Conservation (phyloP, 2,329 filamentous ascomycete genomes). For the Trichoderma asperellum region DNA sequence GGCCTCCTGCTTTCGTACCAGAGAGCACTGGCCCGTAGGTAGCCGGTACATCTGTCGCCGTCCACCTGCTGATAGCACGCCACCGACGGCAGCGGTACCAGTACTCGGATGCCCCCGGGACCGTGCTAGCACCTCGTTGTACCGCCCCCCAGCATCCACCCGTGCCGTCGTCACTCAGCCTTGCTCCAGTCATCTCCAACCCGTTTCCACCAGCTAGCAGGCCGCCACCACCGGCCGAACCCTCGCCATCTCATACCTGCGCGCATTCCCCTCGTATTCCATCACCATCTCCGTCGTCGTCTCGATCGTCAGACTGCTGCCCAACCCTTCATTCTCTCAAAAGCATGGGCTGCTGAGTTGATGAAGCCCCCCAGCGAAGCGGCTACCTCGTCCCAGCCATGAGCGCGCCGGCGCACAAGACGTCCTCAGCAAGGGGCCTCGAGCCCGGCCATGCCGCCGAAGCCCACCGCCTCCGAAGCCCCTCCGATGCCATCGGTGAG, state of each 20-base stretch:
- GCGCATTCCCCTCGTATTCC: conserved; percentile 9
- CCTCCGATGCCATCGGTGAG: conserved; percentile 41
- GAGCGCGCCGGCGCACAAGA: conserved; percentile 31
- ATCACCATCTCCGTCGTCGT: not conserved
- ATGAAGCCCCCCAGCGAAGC: conserved; percentile 8
- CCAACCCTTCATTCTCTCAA: not conserved
- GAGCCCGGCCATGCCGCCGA: conserved; percentile 24
- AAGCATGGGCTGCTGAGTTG: conserved; percentile 29
- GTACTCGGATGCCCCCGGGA: not conserved
- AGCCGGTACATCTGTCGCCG: not conserved
- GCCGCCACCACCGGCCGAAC: conserved; percentile 14
- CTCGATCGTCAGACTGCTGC: not conserved
- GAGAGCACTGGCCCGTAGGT: not conserved
- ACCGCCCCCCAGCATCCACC: conserved; percentile 6
- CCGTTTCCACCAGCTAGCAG: conserved; percentile 4
- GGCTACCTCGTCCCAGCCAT: conserved; percentile 29
- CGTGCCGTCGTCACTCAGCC: conserved; percentile 23
- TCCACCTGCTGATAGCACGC: not conserved
- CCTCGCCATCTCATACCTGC: not conserved
- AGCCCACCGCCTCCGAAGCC: conserved; percentile 27
- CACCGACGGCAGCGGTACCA: not conserved
- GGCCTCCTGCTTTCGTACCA: not conserved
- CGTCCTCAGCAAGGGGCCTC: conserved; percentile 28
- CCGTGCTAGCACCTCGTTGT: not conserved
- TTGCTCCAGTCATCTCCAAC: conserved; percentile 17